Conservation (phyloP, 2,329 filamentous ascomycete species). For the Botrytis squamosa region DNA sequence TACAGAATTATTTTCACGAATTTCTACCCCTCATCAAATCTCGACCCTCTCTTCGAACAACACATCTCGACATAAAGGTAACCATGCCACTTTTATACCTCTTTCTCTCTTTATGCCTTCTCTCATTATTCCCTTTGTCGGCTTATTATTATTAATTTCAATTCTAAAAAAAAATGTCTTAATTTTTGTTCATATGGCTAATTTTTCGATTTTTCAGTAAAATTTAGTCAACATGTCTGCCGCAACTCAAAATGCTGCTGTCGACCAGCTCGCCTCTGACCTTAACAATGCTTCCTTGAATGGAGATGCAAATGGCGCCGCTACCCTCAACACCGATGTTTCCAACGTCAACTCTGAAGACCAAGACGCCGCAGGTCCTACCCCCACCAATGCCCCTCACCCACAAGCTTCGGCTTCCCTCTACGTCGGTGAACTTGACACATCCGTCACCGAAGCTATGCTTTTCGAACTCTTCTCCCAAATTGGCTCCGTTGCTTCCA, state of each 20-base stretch:
- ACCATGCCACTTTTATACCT: conserved; percentile 18
- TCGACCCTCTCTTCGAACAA: conserved; percentile 26
- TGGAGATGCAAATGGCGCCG: conserved; percentile 64
- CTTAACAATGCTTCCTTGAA: conserved; percentile 70
- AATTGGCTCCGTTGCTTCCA: conserved; percentile 97
- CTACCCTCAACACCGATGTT: conserved; percentile 75
- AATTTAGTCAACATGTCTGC: conserved; percentile 56
- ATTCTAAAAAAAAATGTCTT: neutral
- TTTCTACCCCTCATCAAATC: conserved; percentile 23
- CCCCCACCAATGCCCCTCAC: conserved; percentile 71
- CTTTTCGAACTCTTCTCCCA: conserved; percentile 99
- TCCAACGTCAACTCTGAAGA: conserved; percentile 55
- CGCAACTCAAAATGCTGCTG: conserved; percentile 58
- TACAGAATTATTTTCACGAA: conserved; percentile 28
- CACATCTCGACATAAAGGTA: conserved; percentile 33
- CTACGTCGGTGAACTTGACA: conserved; percentile 97
- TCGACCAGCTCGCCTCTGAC: conserved; percentile 79
- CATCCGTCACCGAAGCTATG: conserved; percentile 98
- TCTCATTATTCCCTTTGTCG: conserved; percentile 9
- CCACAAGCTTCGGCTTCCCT: conserved; percentile 95
- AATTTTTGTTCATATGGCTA: conserved; percentile 22
- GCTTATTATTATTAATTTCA: neutral
- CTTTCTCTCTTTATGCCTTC: conserved; percentile 19
- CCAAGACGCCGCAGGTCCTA: conserved; percentile 63
- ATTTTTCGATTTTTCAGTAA: conserved; percentile 19